Evolutionary conservation across 371 early-diverging fungal genomes (phyloP), one percentile per base, ranked within the genome.

Genomic region (Mycotypha africana): DNA sequence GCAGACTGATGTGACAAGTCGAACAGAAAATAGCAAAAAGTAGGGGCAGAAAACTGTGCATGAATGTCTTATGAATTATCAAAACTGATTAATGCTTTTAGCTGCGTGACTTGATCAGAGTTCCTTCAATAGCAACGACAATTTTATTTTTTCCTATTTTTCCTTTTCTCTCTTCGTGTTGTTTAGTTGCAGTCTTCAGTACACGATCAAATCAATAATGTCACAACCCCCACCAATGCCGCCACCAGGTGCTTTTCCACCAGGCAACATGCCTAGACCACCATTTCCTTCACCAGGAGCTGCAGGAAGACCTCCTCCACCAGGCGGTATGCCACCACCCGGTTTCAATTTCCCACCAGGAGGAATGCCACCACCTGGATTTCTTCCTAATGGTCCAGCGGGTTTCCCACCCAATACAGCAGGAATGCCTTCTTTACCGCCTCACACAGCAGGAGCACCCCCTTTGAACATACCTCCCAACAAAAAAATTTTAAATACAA

Each of bases 401-500:
- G 41, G 49, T 6, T 32, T 35, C 35, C 38, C 32, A 16, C 49
- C 34, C 12, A 20, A 12, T 22, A 16, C 39, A 19, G 33, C 31
- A 15, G 34, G 45, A 10, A 24, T 20, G 2, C 45, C 48, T 9
- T 58, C 48, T 25, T 31, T 51, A 2, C 38, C 38, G 11, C 42
- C 26, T 22, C 41, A 44, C 8, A 41, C 58, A 26, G 24, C 22
- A 23, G 42, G 53, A 0, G 43, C 63, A 17, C 37, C 45, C 4
- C 48, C 52, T 0, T 34, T 59, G 19, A 31, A 56, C 4, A 30
- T 56, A 17, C 77, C 81, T 22, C 49, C 54, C 2, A 70, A 77
- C 5, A 82, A 79, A 51, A 79, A 81, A 41, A 65, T 73, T 26
- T 57, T 81, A 15, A 72, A 80, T 57, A 76, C 72, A 31, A 64